phyloP scores from a whole-genome alignment of 352 stramenopile genomes.

The Phytophthora citricola region DNA sequence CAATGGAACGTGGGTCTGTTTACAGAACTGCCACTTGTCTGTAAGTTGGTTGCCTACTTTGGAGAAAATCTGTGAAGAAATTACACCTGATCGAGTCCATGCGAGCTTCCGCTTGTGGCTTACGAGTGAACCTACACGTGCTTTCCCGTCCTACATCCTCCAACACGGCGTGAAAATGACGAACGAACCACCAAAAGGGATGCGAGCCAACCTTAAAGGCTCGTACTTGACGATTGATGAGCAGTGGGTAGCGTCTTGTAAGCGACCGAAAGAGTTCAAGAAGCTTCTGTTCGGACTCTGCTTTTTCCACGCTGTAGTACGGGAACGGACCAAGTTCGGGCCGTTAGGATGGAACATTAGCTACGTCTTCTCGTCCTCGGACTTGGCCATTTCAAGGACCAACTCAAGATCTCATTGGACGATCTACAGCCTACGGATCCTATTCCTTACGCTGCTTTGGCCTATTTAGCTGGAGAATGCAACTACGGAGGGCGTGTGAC shows the following conservation, averaged over 20 bases:
- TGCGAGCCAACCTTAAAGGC: constrained; percentile 94
- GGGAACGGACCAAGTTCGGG: constrained; percentile 87
- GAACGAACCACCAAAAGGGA: constrained; percentile 94
- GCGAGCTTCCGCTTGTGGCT: constrained; percentile 95
- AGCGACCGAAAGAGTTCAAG: constrained; percentile 74
- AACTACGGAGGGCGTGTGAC: constrained; percentile 96
- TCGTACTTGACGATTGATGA: constrained; percentile 90
- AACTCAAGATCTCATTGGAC: constrained; percentile 86
- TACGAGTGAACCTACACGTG: constrained; percentile 92
- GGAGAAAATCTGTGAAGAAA: constrained; percentile 95
- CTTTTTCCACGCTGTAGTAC: constrained; percentile 93
- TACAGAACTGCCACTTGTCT: constrained; percentile 97
- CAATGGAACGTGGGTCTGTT: constrained; percentile 94
- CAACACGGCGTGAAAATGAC: constrained; percentile 96
- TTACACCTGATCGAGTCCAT: constrained; percentile 92
- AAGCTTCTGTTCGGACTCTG: constrained; percentile 89
- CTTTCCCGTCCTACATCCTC: constrained; percentile 95
- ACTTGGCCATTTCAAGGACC: constrained; percentile 87
- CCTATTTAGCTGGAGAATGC: constrained; percentile 93
- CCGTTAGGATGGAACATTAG: constrained; percentile 90
- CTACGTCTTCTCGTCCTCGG: constrained; percentile 89
- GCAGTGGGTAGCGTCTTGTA: constrained; percentile 73
- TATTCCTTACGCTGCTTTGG: constrained; percentile 92
- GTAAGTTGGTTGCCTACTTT: constrained; percentile 95
- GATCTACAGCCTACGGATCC: constrained; percentile 65